These are phyloP conservation scores for Flaveria robusta DNA, from an alignment of 129 eudicot species.

Conservation along the genomic window DNA sequence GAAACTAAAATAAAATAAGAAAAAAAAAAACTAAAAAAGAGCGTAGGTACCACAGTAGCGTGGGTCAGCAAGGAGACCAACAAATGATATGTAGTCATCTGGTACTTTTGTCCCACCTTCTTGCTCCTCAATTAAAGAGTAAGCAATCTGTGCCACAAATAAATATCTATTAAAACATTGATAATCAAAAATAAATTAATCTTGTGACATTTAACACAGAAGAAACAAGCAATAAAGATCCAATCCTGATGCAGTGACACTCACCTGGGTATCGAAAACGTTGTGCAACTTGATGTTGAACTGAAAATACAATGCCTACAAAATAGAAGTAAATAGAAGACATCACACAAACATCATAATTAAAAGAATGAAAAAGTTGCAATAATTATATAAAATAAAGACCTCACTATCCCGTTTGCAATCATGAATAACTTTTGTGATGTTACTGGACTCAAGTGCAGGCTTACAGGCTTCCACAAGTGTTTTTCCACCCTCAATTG, in stretches of 20 bases:
- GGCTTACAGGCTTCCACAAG: conserved; percentile 98
- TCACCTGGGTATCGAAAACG: conserved; percentile 94
- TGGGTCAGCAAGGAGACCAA: conserved; percentile 91
- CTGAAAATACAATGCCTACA: conserved; percentile 91
- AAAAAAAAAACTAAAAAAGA: background rate
- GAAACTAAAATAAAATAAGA: background rate
- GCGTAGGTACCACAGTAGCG: conserved; percentile 71
- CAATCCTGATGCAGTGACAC: conserved; percentile 17
- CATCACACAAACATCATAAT: conserved; percentile 5
- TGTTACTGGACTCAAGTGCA: conserved; percentile 90
- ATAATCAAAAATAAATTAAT: background rate
- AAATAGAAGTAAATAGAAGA: conserved; percentile 13
- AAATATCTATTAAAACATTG: background rate
- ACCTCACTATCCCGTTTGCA: conserved; percentile 99
- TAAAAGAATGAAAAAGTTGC: conserved; percentile 14
- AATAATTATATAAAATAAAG: conserved; percentile 44
- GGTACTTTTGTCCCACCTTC: conserved; percentile 65
- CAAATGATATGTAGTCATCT: conserved; percentile 92
- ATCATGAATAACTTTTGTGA: conserved; percentile 98
- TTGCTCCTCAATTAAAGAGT: conserved; percentile 81
- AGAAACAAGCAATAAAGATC: background rate
- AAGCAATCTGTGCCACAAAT: conserved; percentile 66
- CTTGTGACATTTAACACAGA: background rate
- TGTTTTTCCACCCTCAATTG: conserved; percentile 69
- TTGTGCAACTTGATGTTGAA: conserved; percentile 93